Percentiles rank a stretch among this genome's conserved stretches.
Evolutionary conservation across 2,329 filamentous ascomycete species (phyloP).

Genomic region (Fusarium newnesense): DNA sequence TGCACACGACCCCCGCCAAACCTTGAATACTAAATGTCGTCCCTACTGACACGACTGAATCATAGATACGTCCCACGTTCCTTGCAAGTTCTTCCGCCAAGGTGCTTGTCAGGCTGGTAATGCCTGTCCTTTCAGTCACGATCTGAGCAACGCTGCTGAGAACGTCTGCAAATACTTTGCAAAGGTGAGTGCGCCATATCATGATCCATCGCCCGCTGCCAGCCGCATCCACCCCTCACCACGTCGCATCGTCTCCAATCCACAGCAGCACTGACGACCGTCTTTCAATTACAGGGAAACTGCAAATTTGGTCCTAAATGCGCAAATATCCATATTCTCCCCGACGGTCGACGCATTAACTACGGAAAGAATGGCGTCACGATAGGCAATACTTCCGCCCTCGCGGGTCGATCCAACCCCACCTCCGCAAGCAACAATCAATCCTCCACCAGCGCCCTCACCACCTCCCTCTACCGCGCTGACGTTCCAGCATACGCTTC

Average conservation of each 20-base stretch:
- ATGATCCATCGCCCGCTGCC: slow-evolving; percentile 25
- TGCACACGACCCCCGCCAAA: slow-evolving; percentile 42
- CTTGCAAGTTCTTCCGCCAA: slow-evolving; percentile 99
- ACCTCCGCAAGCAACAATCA: slow-evolving; percentile 58
- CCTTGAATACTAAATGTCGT: slow-evolving; percentile 22
- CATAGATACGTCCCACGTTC: slow-evolving; percentile 93
- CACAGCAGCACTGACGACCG: slow-evolving; percentile 32
- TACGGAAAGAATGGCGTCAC: slow-evolving; percentile 76
- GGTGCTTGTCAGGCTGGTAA: slow-evolving; percentile 95
- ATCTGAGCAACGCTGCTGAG: slow-evolving; percentile 84
- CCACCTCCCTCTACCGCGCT: slow-evolving; percentile 61
- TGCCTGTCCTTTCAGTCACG: slow-evolving; percentile 96
- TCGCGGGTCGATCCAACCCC: slow-evolving; percentile 71
- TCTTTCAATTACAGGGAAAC: slow-evolving; percentile 74
- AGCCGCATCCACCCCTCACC: slow-evolving; percentile 14
- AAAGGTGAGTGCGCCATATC: slow-evolving; percentile 72
- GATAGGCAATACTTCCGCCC: slow-evolving; percentile 68
- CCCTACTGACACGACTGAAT: slow-evolving; percentile 39
- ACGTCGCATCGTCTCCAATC: slow-evolving; percentile 14
- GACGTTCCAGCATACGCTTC: slow-evolving; percentile 53
- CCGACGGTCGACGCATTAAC: slow-evolving; percentile 92
- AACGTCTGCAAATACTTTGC: slow-evolving; percentile 99
- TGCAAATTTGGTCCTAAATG: slow-evolving; percentile 99
- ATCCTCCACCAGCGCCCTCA: slow-evolving; percentile 75
- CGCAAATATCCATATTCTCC: slow-evolving; percentile 94